These are phyloP conservation scores for Jacaranda copaia DNA, from an alignment of 257 asterid species.

Conservation along the genomic window DNA sequence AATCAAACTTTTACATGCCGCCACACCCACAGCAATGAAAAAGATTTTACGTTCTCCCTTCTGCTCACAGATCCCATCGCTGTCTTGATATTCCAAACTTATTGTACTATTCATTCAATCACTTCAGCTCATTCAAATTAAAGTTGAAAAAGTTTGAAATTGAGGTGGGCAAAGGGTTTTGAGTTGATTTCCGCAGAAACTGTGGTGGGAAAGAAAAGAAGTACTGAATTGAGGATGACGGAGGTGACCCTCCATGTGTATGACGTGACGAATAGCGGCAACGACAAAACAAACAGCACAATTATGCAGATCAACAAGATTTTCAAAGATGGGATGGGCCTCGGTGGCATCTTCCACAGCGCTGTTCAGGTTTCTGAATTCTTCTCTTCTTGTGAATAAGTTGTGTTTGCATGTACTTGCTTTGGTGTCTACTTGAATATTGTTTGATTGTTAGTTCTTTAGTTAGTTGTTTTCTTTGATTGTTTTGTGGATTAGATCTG, in stretches of 20 bases:
- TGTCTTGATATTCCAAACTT: conserved; percentile 9
- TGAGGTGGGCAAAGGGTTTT: conserved; percentile 35
- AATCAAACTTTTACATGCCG: conserved; percentile 28
- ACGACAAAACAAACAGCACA: conserved; percentile 85
- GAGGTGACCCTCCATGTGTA: conserved; percentile 66
- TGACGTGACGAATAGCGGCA: conserved; percentile 89
- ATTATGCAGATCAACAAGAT: conserved; percentile 91
- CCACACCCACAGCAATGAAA: not conserved
- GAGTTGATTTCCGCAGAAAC: conserved; percentile 26
- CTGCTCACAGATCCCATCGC: conserved; percentile 28
- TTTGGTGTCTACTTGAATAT: not conserved
- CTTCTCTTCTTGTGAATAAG: not conserved
- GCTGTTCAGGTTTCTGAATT: conserved; percentile 73
- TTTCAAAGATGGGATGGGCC: conserved; percentile 94
- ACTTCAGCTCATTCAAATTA: conserved; percentile 24
- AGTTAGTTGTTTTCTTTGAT: conserved; percentile 1
- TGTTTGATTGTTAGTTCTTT: not conserved
- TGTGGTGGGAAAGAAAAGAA: not conserved
- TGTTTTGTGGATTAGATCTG: conserved; percentile 16
- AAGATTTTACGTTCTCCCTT: conserved; percentile 10
- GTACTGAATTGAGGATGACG: conserved; percentile 39
- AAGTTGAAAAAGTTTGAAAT: conserved; percentile 1
- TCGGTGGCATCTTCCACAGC: conserved; percentile 97
- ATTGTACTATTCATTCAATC: conserved; percentile 23
- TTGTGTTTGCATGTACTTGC: not conserved